Evolutionary conservation across 306 rosid genomes (phyloP).

Genomic region (Trifolium dubium): DNA sequence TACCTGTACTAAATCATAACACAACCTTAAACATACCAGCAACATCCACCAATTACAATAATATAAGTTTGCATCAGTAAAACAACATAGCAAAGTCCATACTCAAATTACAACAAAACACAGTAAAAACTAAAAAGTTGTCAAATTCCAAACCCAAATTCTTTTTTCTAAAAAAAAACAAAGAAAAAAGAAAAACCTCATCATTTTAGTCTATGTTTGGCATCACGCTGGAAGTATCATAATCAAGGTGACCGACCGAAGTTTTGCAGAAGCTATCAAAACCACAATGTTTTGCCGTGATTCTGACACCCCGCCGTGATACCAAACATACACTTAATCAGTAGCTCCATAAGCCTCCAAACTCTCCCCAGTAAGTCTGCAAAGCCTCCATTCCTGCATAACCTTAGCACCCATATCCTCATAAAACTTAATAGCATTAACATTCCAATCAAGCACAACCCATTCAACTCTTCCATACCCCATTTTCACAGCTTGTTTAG

Average conservation of each 20-base stretch:
- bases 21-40: background rate
- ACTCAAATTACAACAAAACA: constrained; percentile 10
- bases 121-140: background rate
- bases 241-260: no score
- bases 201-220: background rate
- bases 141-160: constrained; percentile 9
- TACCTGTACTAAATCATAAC: background rate
- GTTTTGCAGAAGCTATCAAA: no score
- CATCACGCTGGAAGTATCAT: no score
- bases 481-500: constrained; percentile 88
- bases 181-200: background rate
- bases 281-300: no score
- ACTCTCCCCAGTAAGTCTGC: constrained; percentile 76
- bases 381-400: constrained; percentile 81
- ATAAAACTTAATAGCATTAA: constrained; percentile 72
- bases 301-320: no score
- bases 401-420: constrained; percentile 81
- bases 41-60: background rate
- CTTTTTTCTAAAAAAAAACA: background rate
- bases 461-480: constrained; percentile 87
- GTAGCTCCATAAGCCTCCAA: constrained; percentile 60
- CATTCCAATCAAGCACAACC: constrained; percentile 90
- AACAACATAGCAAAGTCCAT: background rate
- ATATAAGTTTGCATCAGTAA: background rate
- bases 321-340: background rate